phyloP scores from a whole-genome alignment of 345 rosid genomes.

The Pugionium dolabratum region DNA sequence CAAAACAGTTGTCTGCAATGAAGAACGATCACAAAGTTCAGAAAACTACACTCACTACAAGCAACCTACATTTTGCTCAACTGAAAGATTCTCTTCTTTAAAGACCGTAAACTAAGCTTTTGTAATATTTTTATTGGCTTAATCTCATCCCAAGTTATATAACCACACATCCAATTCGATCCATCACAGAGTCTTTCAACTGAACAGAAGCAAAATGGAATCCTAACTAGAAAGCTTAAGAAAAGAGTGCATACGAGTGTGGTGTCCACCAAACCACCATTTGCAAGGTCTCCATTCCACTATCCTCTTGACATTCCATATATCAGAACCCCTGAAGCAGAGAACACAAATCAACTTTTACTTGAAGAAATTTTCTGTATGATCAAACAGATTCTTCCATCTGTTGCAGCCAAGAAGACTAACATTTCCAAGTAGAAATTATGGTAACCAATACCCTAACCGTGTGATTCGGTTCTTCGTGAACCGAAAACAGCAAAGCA shows the following conservation, averaged over 20 bases:
- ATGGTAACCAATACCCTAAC: no score
- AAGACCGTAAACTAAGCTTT: slow-evolving; percentile 1
- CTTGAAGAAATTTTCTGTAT: no score
- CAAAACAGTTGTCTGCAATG: slow-evolving; percentile 94
- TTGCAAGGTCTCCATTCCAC: slow-evolving; percentile 94
- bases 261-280: slow-evolving; percentile 81
- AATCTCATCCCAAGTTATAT: not conserved
- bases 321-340: slow-evolving; percentile 51
- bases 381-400: no score
- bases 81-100: not conserved
- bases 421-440: no score
- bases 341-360: not conserved
- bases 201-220: not conserved
- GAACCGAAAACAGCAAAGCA: no score
- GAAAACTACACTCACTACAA: slow-evolving; percentile 33
- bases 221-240: slow-evolving; percentile 5
- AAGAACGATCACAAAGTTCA: slow-evolving; percentile 58
- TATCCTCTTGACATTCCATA: slow-evolving; percentile 79
- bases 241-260: slow-evolving; percentile 50
- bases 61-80: not conserved
- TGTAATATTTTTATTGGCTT: not conserved
- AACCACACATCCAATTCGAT: not conserved
- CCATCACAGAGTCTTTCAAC: slow-evolving; percentile 6
- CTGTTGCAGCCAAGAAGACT: no score
- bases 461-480: no score